Conservation (phyloP, 2,329 filamentous ascomycete genomes). For the Emmonsiellopsis sp. region DNA sequence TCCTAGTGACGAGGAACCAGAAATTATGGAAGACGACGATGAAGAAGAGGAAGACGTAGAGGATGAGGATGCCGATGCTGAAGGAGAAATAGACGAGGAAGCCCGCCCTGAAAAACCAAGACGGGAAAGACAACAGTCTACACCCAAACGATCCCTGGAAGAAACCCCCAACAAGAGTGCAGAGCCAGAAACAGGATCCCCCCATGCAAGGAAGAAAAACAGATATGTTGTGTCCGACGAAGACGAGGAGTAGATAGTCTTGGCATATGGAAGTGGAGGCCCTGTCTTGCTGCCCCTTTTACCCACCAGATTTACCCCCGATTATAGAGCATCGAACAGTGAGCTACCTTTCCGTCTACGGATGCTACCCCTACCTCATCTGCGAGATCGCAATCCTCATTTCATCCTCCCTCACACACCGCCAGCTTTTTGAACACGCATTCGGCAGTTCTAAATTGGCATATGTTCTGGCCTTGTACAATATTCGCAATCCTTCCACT, state of each 20-base stretch:
- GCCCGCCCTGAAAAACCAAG: conserved; percentile 16
- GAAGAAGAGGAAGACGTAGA: conserved; percentile 33
- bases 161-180: conserved; percentile 13
- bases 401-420: no score
- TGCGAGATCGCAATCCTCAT: no score
- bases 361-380: no score
- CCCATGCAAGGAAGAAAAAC: conserved; percentile 37
- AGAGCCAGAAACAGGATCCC: conserved; percentile 17
- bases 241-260: conserved; percentile 26
- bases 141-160: conserved; percentile 12
- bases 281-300: neutral
- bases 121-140: conserved; percentile 20
- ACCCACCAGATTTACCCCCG: neutral
- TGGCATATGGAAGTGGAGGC: neutral
- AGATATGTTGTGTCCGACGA: conserved; percentile 41
- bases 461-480: no score
- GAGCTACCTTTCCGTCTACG: no score
- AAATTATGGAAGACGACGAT: conserved; percentile 36
- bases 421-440: no score
- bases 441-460: no score
- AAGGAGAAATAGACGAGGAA: conserved; percentile 33
- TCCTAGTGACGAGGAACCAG: conserved; percentile 40
- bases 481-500: no score
- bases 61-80: conserved; percentile 38
- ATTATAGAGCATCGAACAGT: neutral